Conservation (phyloP, 1,139 yeast genomes). For the Yamadazyma jaroonii region DNA sequence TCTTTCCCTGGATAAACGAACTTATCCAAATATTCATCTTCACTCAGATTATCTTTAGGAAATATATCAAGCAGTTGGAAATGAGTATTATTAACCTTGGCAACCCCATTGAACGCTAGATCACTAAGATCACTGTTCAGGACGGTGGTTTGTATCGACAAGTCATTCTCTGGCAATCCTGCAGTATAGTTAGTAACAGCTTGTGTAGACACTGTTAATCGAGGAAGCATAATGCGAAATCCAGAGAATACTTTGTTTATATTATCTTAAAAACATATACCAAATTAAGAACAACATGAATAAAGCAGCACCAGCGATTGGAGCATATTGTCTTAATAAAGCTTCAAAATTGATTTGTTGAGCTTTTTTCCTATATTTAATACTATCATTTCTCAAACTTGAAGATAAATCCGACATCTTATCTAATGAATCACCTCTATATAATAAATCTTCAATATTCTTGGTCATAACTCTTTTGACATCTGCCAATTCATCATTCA, state of each 20-base stretch:
- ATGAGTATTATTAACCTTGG: not conserved
- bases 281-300: slow-evolving; percentile 77
- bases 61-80: slow-evolving; percentile 13
- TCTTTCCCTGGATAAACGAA: slow-evolving; percentile 23
- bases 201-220: slow-evolving; percentile 1
- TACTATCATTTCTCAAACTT: slow-evolving; percentile 75
- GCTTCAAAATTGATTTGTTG: slow-evolving; percentile 89
- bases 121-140: slow-evolving; percentile 13
- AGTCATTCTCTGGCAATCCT: slow-evolving; percentile 4
- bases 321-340: slow-evolving; percentile 83
- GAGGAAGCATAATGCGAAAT: slow-evolving; percentile 1
- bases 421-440: slow-evolving; percentile 93
- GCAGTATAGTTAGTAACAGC: slow-evolving; percentile 6
- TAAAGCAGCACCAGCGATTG: slow-evolving; percentile 70
- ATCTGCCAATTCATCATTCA: slow-evolving; percentile 86
- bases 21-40: slow-evolving; percentile 15
- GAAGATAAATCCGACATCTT: slow-evolving; percentile 88
- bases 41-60: slow-evolving; percentile 4
- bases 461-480: slow-evolving; percentile 95
- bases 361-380: slow-evolving; percentile 87
- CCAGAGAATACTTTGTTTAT: not conserved
- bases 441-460: slow-evolving; percentile 88
- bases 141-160: not conserved
- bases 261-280: slow-evolving; percentile 60
- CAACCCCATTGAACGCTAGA: slow-evolving; percentile 17